A percentile compares a stretch with the other conserved stretches of the same genome.
Conservation (phyloP, 768 basidiomycete species). For the Pholiota conissans region DNA sequence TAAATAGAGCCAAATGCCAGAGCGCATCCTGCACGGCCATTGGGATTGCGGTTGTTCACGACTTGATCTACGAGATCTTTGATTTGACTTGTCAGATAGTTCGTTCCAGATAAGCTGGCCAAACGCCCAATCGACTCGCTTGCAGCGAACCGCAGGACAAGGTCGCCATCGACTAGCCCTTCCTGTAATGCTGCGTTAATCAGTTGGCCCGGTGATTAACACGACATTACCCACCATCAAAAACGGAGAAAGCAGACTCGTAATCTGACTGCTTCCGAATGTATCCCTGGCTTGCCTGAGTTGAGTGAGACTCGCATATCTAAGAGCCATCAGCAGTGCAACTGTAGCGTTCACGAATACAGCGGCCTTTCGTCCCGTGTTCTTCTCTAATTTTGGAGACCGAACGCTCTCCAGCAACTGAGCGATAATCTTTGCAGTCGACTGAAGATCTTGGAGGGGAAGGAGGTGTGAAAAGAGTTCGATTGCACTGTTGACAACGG, state of each 20-base stretch:
- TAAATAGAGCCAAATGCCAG: conserved; percentile 92
- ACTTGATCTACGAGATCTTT: conserved; percentile 92
- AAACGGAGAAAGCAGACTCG: conserved; percentile 62
- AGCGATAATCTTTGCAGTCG: conserved; percentile 52
- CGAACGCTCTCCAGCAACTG: conserved; percentile 64
- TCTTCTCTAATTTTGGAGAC: conserved; percentile 83
- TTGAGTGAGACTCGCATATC: conserved; percentile 50
- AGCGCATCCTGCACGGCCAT: conserved; percentile 91
- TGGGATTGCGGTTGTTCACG: conserved; percentile 91
- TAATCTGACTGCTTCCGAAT: conserved; percentile 65
- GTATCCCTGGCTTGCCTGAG: conserved; percentile 64
- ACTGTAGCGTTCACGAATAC: conserved; percentile 78
- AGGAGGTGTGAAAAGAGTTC: conserved; percentile 81
- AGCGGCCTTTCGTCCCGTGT: conserved; percentile 83
- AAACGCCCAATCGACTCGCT: conserved; percentile 91
- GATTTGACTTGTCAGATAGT: conserved; percentile 82
- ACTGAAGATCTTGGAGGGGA: conserved; percentile 69
- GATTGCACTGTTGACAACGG: conserved; percentile 88
- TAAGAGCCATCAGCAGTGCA: conserved; percentile 70
- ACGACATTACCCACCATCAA: conserved; percentile 58
- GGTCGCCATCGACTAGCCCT: conserved; percentile 78
- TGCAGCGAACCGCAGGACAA: conserved; percentile 70
- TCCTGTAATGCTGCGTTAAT: conserved; percentile 56
- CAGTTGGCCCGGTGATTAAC: conserved; percentile 4
- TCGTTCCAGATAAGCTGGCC: conserved; percentile 78